These are phyloP conservation scores for Alternaria ethzedia DNA, from an alignment of 2,329 filamentous ascomycete species.

Conservation along the genomic window DNA sequence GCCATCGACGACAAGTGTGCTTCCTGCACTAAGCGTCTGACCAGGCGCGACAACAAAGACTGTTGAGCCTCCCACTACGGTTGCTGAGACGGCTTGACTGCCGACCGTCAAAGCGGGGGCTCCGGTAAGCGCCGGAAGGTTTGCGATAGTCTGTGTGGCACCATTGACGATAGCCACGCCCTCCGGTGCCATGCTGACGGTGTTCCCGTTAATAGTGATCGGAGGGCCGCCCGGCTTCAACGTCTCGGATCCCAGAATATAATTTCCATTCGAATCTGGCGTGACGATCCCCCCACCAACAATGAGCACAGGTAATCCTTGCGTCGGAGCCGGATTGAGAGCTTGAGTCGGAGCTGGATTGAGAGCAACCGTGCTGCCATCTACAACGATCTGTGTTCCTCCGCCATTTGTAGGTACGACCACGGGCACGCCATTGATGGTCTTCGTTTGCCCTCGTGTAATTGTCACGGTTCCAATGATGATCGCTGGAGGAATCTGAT, in stretches of 20 bases:
- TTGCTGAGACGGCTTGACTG: conserved; percentile 27
- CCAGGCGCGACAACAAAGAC: conserved; percentile 24
- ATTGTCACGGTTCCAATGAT: conserved; percentile 38
- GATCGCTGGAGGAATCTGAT: conserved; percentile 18
- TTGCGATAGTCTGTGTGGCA: conserved; percentile 34
- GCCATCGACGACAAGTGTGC: conserved; percentile 32
- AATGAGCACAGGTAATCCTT: conserved; percentile 29
- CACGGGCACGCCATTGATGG: conserved; percentile 41
- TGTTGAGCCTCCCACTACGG: conserved; percentile 33
- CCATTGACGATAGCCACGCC: conserved; percentile 49
- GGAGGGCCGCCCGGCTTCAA: conserved; percentile 37
- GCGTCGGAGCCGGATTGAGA: conserved; percentile 26
- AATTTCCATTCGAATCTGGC: conserved; percentile 41
- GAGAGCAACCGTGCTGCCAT: conserved; percentile 32
- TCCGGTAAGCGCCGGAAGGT: conserved; percentile 18
- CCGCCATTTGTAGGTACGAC: conserved; percentile 28
- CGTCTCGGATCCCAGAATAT: conserved; percentile 40
- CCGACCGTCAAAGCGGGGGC: conserved; percentile 30
- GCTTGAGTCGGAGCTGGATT: conserved; percentile 23
- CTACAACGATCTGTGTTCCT: conserved; percentile 35
- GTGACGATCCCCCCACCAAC: conserved; percentile 36
- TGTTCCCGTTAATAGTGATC: conserved; percentile 46
- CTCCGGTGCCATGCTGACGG: conserved; percentile 43
- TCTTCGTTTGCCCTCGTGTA: conserved; percentile 38
- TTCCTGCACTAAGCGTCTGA: conserved; percentile 24